These are phyloP conservation scores for Physaria fendleri DNA, from an alignment of 345 rosid species.

Conservation along the genomic window DNA sequence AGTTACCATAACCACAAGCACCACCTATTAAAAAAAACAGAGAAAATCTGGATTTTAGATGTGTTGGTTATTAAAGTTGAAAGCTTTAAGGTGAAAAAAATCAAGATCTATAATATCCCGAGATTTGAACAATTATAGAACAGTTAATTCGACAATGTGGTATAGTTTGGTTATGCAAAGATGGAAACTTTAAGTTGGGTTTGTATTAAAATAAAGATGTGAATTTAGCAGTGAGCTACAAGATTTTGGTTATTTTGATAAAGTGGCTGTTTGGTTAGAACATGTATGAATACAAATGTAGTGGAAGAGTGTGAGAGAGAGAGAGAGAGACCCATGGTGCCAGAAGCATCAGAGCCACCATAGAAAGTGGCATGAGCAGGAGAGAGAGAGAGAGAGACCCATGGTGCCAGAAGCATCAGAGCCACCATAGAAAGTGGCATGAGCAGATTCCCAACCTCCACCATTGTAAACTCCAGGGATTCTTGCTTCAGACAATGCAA, in stretches of 20 bases:
- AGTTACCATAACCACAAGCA: conserved; percentile 70
- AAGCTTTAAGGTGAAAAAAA: background rate
- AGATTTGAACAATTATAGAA: too few relatives aligned
- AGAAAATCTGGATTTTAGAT: too few relatives aligned
- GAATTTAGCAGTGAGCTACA: too few relatives aligned
- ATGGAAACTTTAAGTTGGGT: background rate
- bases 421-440: conserved; percentile 91
- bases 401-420: conserved; percentile 85
- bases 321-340: conserved; percentile 64
- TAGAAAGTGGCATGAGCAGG: too few relatives aligned
- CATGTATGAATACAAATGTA: too few relatives aligned
- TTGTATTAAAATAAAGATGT: too few relatives aligned
- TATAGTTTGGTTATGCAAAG: background rate
- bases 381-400: conserved; percentile 40
- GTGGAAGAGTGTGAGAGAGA: too few relatives aligned
- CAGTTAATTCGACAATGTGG: conserved; percentile 11
- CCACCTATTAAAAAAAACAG: conserved; percentile 38
- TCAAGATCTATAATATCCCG: background rate
- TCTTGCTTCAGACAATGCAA: conserved; percentile 47
- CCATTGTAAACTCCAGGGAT: conserved; percentile 71
- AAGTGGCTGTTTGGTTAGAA: too few relatives aligned
- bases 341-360: conserved; percentile 84
- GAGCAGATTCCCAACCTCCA: conserved; percentile 66
- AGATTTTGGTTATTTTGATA: too few relatives aligned
- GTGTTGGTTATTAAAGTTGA: too few relatives aligned